phyloP scores from a whole-genome alignment of 495 filamentous ascomycete genomes.

The Niebla homalea region DNA sequence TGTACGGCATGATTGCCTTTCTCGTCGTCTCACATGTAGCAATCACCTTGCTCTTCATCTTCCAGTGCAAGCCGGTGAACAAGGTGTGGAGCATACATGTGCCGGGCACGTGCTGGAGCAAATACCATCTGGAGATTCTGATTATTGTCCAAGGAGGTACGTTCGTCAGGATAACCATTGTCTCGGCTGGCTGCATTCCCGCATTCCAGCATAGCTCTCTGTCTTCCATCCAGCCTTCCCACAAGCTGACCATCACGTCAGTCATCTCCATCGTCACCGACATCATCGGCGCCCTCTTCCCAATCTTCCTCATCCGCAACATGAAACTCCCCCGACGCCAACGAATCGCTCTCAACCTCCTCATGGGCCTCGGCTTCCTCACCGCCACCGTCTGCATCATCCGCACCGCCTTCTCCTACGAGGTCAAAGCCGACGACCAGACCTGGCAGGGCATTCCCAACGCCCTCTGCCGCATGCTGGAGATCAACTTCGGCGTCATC shows the following conservation, averaged over 20 bases:
- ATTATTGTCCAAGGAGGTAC: slow-evolving; percentile 19
- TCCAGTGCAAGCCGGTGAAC: slow-evolving; percentile 24
- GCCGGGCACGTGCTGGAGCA: slow-evolving; percentile 9
- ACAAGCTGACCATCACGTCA: slow-evolving; percentile 5
- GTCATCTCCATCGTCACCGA: slow-evolving; percentile 31
- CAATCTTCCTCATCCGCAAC: slow-evolving; percentile 32
- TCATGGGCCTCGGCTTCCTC: slow-evolving; percentile 30
- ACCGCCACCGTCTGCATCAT: slow-evolving; percentile 27
- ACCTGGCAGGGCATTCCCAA: slow-evolving; percentile 15
- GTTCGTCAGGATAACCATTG: neutral
- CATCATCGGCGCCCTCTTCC: slow-evolving; percentile 30
- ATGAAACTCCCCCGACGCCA: slow-evolving; percentile 28
- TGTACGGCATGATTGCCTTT: slow-evolving; percentile 23
- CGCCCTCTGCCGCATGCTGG: slow-evolving; percentile 10
- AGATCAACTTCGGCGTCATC: slow-evolving; percentile 10
- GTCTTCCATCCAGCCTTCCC: neutral
- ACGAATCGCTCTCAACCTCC: slow-evolving; percentile 27
- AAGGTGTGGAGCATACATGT: slow-evolving; percentile 20
- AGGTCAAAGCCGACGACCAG: slow-evolving; percentile 16
- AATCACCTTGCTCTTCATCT: slow-evolving; percentile 20
- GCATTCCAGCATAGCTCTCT: too few species aligned
- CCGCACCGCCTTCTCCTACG: slow-evolving; percentile 28
- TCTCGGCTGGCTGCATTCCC: too few species aligned
- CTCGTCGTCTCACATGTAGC: slow-evolving; percentile 23
- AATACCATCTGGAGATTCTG: slow-evolving; percentile 5